phyloP scores from a whole-genome alignment of 2,329 filamentous ascomycete species.

The Fusarium circinatum region DNA sequence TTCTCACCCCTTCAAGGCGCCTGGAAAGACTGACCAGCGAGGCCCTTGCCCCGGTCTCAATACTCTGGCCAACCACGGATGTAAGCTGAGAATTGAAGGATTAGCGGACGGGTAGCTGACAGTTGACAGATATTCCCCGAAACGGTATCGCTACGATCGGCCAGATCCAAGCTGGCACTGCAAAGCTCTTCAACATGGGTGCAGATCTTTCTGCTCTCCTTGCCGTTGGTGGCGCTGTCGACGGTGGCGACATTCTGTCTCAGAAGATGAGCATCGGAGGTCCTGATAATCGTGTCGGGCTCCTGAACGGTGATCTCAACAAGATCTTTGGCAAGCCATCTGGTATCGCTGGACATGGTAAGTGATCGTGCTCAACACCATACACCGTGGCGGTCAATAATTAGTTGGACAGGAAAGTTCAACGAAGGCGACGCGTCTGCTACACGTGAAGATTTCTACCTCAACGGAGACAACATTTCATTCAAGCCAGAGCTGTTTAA shows the following conservation, averaged over 20 bases:
- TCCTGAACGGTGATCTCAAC: slow-evolving; percentile 11
- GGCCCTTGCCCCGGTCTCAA: slow-evolving; percentile 23
- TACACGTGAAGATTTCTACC: slow-evolving; percentile 24
- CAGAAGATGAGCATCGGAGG: slow-evolving; percentile 31
- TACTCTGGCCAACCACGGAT: slow-evolving; percentile 24
- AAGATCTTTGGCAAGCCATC: slow-evolving; percentile 30
- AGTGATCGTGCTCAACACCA: fast-evolving
- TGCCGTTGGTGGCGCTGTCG: slow-evolving; percentile 9
- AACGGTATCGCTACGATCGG: slow-evolving; percentile 22
- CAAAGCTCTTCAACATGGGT: slow-evolving; percentile 26
- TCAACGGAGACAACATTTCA: slow-evolving; percentile 24
- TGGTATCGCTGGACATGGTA: slow-evolving; percentile 20
- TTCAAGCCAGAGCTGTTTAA: slow-evolving; percentile 19
- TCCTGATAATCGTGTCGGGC: slow-evolving; percentile 7
- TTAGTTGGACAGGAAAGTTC: background rate
- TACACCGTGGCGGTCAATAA: background rate
- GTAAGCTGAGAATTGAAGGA: background rate
- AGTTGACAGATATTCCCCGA: slow-evolving; percentile 7
- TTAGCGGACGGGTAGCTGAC: background rate
- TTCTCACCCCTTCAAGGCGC: slow-evolving; percentile 10
- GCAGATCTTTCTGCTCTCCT: slow-evolving; percentile 18
- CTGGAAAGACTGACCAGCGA: slow-evolving; percentile 16
- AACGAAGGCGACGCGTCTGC: slow-evolving; percentile 30
- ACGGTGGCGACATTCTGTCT: slow-evolving; percentile 22
- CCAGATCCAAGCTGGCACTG: slow-evolving; percentile 21